Conservation (phyloP, 352 stramenopile genomes). For the Pythium dissimile region DNA sequence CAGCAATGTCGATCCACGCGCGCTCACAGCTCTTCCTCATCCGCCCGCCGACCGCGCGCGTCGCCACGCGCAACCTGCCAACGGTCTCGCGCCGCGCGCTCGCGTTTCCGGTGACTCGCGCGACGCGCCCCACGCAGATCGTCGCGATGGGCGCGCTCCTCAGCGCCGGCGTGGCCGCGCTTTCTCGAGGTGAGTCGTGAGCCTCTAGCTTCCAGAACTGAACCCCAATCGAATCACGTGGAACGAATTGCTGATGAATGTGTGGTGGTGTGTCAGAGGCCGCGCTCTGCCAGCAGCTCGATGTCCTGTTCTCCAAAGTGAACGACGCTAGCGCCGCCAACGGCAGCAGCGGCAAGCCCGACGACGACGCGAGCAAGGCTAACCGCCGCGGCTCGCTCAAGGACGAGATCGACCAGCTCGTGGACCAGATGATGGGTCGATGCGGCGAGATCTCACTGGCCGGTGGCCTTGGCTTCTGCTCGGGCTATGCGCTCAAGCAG, state of each 20-base stretch:
- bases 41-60: constrained; percentile 14
- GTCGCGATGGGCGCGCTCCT: constrained; percentile 45
- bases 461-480: constrained; percentile 72
- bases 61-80: constrained; percentile 21
- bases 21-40: constrained; percentile 41
- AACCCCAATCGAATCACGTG: too few species aligned
- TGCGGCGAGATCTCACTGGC: constrained; percentile 74
- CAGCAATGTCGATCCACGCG: constrained; percentile 39
- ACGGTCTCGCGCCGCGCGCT: constrained; percentile 15
- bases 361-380: constrained; percentile 26
- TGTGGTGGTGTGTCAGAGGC: constrained; percentile 12
- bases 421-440: constrained; percentile 57
- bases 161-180: constrained; percentile 40
- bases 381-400: constrained; percentile 25
- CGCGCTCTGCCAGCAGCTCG: constrained; percentile 47
- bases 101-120: constrained; percentile 9
- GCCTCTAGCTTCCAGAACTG: too few species aligned
- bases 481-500: constrained; percentile 81
- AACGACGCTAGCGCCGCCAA: constrained; percentile 9
- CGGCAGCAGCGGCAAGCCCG: constrained; percentile 6
- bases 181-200: constrained; percentile 29
- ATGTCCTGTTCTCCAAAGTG: constrained; percentile 28
- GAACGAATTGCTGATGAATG: too few species aligned
- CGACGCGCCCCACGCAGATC: constrained; percentile 2
- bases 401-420: constrained; percentile 56